A percentile compares a stretch with the other conserved stretches of the same genome.
phyloP scores from a whole-genome alignment of 306 rosid species.

The Rosa persica region DNA sequence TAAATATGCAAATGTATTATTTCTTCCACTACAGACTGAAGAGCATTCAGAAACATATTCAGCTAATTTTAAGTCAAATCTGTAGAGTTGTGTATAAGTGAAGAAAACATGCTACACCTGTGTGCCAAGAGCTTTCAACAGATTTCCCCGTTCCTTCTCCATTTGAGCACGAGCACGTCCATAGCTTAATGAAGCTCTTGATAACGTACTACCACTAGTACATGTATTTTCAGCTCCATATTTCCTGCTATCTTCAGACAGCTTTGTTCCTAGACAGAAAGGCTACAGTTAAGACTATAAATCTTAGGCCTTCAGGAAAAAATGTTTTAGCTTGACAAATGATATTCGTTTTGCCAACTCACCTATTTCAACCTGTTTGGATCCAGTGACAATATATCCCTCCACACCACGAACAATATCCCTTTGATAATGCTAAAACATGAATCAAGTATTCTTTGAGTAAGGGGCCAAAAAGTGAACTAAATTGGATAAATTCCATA shows the following conservation, averaged over 20 bases:
- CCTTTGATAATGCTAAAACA: constrained; percentile 90
- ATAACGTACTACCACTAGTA: constrained; percentile 80
- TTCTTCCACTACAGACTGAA: constrained; percentile 2
- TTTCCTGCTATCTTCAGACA: constrained; percentile 96
- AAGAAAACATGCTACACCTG: constrained; percentile 53
- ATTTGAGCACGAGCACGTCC: constrained; percentile 88
- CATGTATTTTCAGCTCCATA: constrained; percentile 96
- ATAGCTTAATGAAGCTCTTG: constrained; percentile 75
- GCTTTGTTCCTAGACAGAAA: constrained; percentile 76
- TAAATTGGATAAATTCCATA: constrained; percentile 19
- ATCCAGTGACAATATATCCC: constrained; percentile 93
- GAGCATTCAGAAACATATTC: neutral
- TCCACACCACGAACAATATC: constrained; percentile 97
- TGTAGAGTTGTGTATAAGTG: neutral
- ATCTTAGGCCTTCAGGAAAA: neutral
- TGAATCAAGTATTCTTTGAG: constrained; percentile 19
- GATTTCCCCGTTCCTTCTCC: constrained; percentile 91
- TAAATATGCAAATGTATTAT: neutral
- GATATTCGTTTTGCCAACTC: constrained; percentile 27
- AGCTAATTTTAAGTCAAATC: constrained; percentile 10
- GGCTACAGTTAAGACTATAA: constrained; percentile 15
- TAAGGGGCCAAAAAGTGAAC: neutral
- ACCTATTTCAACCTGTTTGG: constrained; percentile 97
- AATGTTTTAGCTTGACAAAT: neutral
- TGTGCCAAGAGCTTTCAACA: constrained; percentile 91